Percentiles rank a stretch among this genome's conserved stretches.
These are phyloP conservation scores for Chimonanthus praecox DNA, from an alignment of 164 flowering plant genomes.

Conservation along the genomic window DNA sequence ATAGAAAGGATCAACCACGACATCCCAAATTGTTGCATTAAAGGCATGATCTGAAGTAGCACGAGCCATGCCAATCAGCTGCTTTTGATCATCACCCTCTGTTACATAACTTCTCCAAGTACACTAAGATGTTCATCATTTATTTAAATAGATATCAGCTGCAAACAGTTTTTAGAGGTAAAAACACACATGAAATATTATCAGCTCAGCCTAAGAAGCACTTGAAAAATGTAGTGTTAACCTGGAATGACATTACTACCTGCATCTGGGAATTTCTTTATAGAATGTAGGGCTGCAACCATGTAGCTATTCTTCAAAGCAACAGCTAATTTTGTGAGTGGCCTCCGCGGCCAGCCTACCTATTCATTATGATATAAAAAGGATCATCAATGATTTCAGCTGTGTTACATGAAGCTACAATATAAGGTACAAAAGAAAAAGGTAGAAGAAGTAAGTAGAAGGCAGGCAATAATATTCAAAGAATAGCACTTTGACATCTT, in stretches of 20 bases:
- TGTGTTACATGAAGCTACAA: background rate
- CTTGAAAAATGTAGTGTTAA: background rate
- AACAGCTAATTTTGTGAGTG: conserved; percentile 71
- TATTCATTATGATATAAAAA: conserved; percentile 15
- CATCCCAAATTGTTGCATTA: conserved; percentile 99
- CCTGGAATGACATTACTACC: conserved; percentile 37
- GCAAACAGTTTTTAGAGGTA: conserved; percentile 13
- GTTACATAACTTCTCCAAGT: conserved; percentile 88
- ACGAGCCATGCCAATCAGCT: conserved; percentile 94
- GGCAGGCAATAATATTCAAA: no score
- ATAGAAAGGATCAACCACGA: conserved; percentile 84
- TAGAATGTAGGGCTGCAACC: conserved; percentile 82
- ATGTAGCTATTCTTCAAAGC: conserved; percentile 95
- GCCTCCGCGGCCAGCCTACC: conserved; percentile 99
- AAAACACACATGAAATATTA: conserved; percentile 9
- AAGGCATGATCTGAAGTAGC: conserved; percentile 98
- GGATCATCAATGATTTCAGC: conserved; percentile 3
- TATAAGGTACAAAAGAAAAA: background rate
- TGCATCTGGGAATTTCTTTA: conserved; percentile 46
- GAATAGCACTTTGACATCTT: background rate
- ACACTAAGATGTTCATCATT: conserved; percentile 70
- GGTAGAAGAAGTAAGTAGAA: background rate
- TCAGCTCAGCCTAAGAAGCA: conserved; percentile 6
- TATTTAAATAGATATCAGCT: conserved; percentile 24
- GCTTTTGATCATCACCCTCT: conserved; percentile 63